Evolutionary conservation across 202 grass and related monocot genomes (phyloP).

Genomic region (Zoysia matrella): DNA sequence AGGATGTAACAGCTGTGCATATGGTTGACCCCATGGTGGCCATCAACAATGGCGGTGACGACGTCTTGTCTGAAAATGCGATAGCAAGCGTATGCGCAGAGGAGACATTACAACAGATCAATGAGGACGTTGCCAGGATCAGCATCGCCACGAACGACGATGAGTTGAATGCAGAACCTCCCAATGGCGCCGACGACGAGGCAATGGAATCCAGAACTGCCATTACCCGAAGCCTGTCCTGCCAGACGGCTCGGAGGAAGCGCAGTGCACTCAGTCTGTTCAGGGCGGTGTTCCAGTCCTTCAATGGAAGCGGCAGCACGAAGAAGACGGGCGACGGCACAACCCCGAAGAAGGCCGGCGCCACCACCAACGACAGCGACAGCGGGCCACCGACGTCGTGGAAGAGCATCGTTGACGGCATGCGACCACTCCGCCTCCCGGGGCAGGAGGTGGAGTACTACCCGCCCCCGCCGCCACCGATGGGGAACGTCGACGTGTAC

Average conservation of each 20-base stretch:
- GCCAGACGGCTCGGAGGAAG: slow-evolving; percentile 15
- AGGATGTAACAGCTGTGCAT: slow-evolving; percentile 10
- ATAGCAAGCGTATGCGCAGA: not conserved
- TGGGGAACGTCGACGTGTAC: slow-evolving; percentile 49
- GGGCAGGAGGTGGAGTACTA: slow-evolving; percentile 40
- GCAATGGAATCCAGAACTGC: not conserved
- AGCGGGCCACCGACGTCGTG: not conserved
- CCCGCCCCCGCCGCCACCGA: slow-evolving; percentile 38
- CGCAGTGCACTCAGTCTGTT: slow-evolving; percentile 38
- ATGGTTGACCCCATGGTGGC: slow-evolving; percentile 13
- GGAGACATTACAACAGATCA: not conserved
- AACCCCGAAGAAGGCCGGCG: not conserved
- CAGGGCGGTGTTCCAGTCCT: slow-evolving; percentile 25
- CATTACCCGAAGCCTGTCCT: not conserved
- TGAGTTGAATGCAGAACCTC: not conserved
- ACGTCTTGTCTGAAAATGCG: not conserved
- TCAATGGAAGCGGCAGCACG: not conserved
- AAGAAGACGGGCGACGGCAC: not conserved
- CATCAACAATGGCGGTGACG: not conserved
- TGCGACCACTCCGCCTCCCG: slow-evolving; percentile 63
- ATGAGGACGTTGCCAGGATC: not conserved
- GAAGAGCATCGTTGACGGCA: slow-evolving; percentile 45
- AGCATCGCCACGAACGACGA: not conserved
- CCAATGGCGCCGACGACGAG: not conserved
- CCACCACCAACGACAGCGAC: not conserved